Conservation (phyloP, 2,329 filamentous ascomycete genomes). For the Cercospora sp. region DNA sequence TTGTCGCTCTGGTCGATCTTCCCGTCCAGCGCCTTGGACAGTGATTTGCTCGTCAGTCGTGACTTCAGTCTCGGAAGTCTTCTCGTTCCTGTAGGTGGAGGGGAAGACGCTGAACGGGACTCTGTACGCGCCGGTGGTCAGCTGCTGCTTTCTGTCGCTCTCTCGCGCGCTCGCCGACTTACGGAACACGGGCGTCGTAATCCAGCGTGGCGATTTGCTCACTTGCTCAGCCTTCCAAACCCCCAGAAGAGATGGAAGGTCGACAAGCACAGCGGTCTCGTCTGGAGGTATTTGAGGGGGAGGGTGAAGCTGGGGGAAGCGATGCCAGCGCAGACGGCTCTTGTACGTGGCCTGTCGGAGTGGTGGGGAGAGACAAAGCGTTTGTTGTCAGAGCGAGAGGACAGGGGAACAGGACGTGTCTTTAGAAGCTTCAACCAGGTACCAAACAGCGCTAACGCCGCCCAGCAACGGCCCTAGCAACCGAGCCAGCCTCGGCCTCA, state of each 20-base stretch:
- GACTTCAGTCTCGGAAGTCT: conserved; percentile 63
- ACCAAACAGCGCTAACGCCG: conserved; percentile 12
- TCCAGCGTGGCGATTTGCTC: conserved; percentile 88
- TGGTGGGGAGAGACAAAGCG: conserved; percentile 1
- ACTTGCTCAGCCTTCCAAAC: conserved; percentile 68
- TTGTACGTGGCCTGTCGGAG: conserved; percentile 6
- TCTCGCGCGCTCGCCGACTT: conserved; percentile 15
- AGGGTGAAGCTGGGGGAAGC: neutral
- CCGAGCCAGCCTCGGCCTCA: conserved; percentile 3
- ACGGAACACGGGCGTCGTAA: conserved; percentile 98
- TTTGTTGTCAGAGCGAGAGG: conserved; percentile 4
- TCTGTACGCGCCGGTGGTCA: conserved; percentile 25
- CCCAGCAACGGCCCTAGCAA: conserved; percentile 4
- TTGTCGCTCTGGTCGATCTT: conserved; percentile 77
- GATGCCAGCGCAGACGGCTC: conserved; percentile 6
- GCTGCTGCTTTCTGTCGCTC: neutral
- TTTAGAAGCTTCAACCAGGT: conserved; percentile 8
- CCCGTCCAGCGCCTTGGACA: conserved; percentile 87
- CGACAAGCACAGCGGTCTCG: conserved; percentile 28
- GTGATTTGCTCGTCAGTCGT: conserved; percentile 89
- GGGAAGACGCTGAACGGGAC: conserved; percentile 99
- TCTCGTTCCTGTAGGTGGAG: conserved; percentile 86
- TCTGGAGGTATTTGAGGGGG: neutral
- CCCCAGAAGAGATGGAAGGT: conserved; percentile 29
- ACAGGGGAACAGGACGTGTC: conserved; percentile 12